A percentile compares a stretch with the other conserved stretches of the same genome.
Conservation (phyloP, 371 early-diverging fungal genomes). For the Quaeritorhiza haematococci region DNA sequence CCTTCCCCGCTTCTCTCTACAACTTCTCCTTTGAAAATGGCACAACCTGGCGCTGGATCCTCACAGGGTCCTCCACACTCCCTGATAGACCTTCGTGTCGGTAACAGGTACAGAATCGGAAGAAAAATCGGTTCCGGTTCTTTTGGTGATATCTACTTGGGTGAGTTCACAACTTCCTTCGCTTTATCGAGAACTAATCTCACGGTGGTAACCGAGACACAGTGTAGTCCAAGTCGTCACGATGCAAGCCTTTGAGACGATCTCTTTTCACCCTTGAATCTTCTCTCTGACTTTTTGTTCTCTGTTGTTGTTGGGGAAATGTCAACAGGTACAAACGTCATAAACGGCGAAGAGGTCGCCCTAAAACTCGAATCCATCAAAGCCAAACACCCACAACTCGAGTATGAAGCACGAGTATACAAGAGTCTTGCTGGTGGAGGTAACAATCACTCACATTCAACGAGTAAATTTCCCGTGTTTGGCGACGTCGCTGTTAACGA, state of each 20-base stretch:
- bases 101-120: constrained; percentile 91
- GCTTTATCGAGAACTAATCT: too few relatives aligned
- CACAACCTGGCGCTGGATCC: too few relatives aligned
- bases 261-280: too few relatives aligned
- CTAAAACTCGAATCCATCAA: constrained; percentile 91
- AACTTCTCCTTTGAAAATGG: too few relatives aligned
- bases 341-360: constrained; percentile 93
- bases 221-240: too few relatives aligned
- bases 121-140: constrained; percentile 98
- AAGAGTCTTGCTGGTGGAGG: constrained; percentile 87
- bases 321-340: constrained; percentile 74
- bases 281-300: too few relatives aligned
- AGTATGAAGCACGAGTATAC: constrained; percentile 96
- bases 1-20: too few relatives aligned
- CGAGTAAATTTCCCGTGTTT: not conserved
- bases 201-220: too few relatives aligned
- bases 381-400: constrained; percentile 93
- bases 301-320: not conserved
- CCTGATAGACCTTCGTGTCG: constrained; percentile 51
- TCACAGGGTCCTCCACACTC: too few relatives aligned
- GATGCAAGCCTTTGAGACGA: too few relatives aligned
- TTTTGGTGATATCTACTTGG: constrained; percentile 99
- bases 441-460: too few relatives aligned
- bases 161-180: constrained; percentile 46
- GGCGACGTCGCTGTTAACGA: not conserved